These are phyloP conservation scores for Lyophyllum atratum DNA, from an alignment of 768 basidiomycete species.

Conservation along the genomic window DNA sequence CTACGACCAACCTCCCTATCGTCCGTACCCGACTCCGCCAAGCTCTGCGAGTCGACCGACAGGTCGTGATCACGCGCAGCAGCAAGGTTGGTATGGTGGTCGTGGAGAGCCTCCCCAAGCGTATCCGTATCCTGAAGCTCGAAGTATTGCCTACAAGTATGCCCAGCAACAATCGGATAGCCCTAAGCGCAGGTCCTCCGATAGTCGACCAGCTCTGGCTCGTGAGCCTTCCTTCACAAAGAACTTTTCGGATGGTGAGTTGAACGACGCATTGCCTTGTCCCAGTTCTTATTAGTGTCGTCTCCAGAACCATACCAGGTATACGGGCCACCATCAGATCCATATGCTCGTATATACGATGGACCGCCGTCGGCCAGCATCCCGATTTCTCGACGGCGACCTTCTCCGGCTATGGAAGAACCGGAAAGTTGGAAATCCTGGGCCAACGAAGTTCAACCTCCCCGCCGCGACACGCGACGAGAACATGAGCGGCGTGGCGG, in stretches of 20 bases:
- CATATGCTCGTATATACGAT: slow-evolving; percentile 15
- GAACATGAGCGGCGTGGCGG: slow-evolving; percentile 10
- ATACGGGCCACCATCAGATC: slow-evolving; percentile 8
- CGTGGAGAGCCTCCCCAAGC: slow-evolving; percentile 4
- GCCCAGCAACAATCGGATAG: slow-evolving; percentile 16
- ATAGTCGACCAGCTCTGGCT: slow-evolving; percentile 9
- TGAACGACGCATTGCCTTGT: not conserved
- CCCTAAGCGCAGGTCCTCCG: slow-evolving; percentile 18
- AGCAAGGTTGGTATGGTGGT: not conserved
- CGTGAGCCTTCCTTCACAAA: slow-evolving; percentile 21
- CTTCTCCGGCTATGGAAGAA: slow-evolving; percentile 14
- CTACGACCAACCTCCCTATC: slow-evolving; percentile 10
- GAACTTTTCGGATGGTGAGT: slow-evolving; percentile 16
- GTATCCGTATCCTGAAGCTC: slow-evolving; percentile 11
- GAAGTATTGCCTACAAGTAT: slow-evolving; percentile 20
- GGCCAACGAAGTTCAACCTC: slow-evolving; percentile 2
- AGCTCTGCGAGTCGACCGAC: slow-evolving; percentile 14
- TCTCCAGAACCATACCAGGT: slow-evolving; percentile 11
- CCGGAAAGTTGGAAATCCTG: slow-evolving; percentile 17
- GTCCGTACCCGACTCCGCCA: slow-evolving; percentile 21
- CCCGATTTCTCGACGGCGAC: slow-evolving; percentile 15
- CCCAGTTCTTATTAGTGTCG: not conserved
- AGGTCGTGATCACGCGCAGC: slow-evolving; percentile 15
- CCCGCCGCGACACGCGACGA: slow-evolving; percentile 14
- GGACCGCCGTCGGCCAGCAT: slow-evolving; percentile 17